phyloP scores from a whole-genome alignment of 352 stramenopile genomes.

The Aphanomyces astaci region DNA sequence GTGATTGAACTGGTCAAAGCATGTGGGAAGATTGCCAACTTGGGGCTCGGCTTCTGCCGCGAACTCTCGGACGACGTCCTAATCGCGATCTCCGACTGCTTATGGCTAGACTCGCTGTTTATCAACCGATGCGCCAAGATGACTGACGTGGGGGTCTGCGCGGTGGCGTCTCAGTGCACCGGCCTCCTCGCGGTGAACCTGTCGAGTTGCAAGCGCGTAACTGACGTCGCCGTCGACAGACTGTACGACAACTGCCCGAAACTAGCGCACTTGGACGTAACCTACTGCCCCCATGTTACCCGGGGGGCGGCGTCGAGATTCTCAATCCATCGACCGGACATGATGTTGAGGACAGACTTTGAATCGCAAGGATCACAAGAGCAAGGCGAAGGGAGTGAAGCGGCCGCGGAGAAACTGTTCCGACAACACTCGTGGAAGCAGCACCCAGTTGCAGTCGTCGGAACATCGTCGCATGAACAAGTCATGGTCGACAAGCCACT shows the following conservation, averaged over 20 bases:
- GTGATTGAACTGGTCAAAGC: constrained; percentile 61
- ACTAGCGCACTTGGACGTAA: constrained; percentile 69
- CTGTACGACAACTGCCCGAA: constrained; percentile 48
- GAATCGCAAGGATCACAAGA: not conserved
- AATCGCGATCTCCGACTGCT: constrained; percentile 51
- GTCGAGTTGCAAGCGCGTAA: constrained; percentile 76
- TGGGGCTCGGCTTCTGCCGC: constrained; percentile 77
- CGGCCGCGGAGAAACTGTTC: not conserved
- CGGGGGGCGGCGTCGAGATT: constrained; percentile 46
- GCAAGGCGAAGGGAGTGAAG: not conserved
- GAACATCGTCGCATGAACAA: not conserved
- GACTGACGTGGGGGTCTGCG: constrained; percentile 76
- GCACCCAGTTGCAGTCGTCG: not conserved
- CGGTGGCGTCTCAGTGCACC: constrained; percentile 61
- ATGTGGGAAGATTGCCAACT: constrained; percentile 54
- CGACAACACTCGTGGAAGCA: not conserved
- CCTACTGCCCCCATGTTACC: constrained; percentile 65
- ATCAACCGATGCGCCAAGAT: constrained; percentile 62
- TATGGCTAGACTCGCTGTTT: constrained; percentile 75
- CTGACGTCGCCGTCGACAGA: constrained; percentile 39
- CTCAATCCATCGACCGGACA: constrained; percentile 41
- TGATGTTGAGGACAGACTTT: constrained; percentile 33
- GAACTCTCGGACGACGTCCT: constrained; percentile 73
- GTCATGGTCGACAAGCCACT: not conserved
- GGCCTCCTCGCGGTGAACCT: constrained; percentile 63